Evolutionary conservation across 192 early-diverging fungal genomes (phyloP), one percentile per base, ranked within the genome.

Genomic region (Coemansia biformis): DNA sequence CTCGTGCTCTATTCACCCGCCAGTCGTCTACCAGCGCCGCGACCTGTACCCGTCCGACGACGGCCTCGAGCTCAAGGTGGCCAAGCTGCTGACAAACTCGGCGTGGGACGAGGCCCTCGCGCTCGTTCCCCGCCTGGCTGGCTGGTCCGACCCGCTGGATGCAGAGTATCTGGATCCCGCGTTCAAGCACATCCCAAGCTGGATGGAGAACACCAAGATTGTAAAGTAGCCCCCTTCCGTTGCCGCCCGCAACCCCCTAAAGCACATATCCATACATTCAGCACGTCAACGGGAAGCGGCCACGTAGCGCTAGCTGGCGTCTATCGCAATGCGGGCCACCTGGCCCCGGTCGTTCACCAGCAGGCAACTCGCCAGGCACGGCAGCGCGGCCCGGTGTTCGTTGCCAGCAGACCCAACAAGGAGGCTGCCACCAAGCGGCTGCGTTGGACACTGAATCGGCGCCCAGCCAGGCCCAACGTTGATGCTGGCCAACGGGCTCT

Each of bases 31-130:
- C 34, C 75, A 77, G 51, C 50, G 63, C 16, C 75, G 75, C 26
- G 63, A 70, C 36, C 38, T 75, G 37, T 73, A 73, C 16, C 69
- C 61, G 22, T 53, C 69, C 3, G 69, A 73, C 33, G 69, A 73
- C 35, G 69, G 61, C 21, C 26, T 65, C 40, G 62, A 73, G 24
- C 57, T 73, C 4, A 64, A 64, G 30, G 41, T 73, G 13, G 32
- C 30, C 10, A 50, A 41, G 10, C 42, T 60, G 36, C 37, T 61
- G 22, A 46, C 35, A 16, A 73, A 57, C 47, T 57, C 57, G 5
- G 61, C 54, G 1, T 73, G 69, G 69, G 41, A 61, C 38, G 50
- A 60, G 36, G 69, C 69, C 2, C 9, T 36, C 21, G 40, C 38
- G 36, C 54, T 57, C 29, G 69, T 48, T 16, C 54, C 61, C 0